Base-by-base conservation (phyloP, 2,329 filamentous ascomycete species). In the Pyricularia sp. region DNA sequence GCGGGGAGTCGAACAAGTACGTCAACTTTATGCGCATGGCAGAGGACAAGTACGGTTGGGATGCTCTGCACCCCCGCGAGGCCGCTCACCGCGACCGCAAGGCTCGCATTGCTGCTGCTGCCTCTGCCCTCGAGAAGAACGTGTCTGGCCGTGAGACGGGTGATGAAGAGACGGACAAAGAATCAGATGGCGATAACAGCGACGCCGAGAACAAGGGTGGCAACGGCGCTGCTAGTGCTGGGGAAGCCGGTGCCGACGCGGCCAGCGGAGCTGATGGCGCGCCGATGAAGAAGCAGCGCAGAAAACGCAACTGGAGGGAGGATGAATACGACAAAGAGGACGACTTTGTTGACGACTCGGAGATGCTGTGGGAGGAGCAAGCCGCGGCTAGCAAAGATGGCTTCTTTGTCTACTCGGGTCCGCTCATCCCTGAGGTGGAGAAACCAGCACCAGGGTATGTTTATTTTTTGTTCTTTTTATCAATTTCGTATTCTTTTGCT, bases 341-440 rank as follows among this genome's bases (percentile, higher is more conserved):
- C 75, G 91, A 90, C 68, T 94, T 94, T 79, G 88, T 94, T 69
- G 95, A 99, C 75, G 95, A 99, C 76, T 96, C 93, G 1, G 95
- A 99, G 78, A 79, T 97, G 76, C 85, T 96, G 0, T 98, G 94
- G 94, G 93, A 98, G 79, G 93, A 97, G 75, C 92, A 97, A 77
- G 94, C 94, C 7, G 93, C 94, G 4, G 94, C 95, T 65, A 94
- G 92, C 73, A 92, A 94, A 73, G 95, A 98, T 77, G 95, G 95
- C 0, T 99, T 98, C 82, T 99, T 98, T 77, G 95, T 99, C 1
- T 99, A 97, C 79, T 96, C 92, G 70, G 95, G 95, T 3, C 94
- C 94, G 10, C 82, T 99, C 65, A 87, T 98, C 26, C 91, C 91
- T 5, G 93, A 97, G 79, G 92, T 90, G 26, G 91, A 97, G 80